phyloP scores from a whole-genome alignment of 192 early-diverging fungal species.

The Mycoemilia scoparia region DNA sequence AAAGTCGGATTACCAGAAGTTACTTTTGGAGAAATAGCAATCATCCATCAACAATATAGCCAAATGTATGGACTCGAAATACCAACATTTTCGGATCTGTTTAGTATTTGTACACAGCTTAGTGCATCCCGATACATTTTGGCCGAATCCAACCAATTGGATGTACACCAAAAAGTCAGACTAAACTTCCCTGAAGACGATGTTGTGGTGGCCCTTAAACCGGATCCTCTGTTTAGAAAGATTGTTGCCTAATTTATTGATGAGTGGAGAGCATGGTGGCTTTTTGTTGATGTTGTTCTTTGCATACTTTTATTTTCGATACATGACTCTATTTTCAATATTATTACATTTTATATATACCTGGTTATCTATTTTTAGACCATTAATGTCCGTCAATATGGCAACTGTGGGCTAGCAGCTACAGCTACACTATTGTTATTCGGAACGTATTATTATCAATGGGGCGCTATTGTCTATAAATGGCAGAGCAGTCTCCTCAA shows the following conservation, averaged over 20 bases:
- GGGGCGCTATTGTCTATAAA: too few relatives aligned
- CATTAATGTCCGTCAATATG: too few relatives aligned
- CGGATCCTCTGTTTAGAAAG: slow-evolving; percentile 40
- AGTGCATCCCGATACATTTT: slow-evolving; percentile 41
- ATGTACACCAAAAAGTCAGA: slow-evolving; percentile 45
- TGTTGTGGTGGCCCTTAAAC: slow-evolving; percentile 52
- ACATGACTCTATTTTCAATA: too few relatives aligned
- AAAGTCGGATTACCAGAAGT: slow-evolving; percentile 53
- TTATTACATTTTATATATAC: too few relatives aligned
- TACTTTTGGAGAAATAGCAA: slow-evolving; percentile 50
- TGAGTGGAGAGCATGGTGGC: too few relatives aligned
- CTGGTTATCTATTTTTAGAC: too few relatives aligned
- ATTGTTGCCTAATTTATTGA: slow-evolving; percentile 19
- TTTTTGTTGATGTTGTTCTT: too few relatives aligned
- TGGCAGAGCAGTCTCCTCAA: too few relatives aligned
- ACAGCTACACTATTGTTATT: too few relatives aligned
- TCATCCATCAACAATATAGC: slow-evolving; percentile 48
- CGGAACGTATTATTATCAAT: too few relatives aligned
- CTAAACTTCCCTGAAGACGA: slow-evolving; percentile 62
- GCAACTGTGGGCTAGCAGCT: too few relatives aligned
- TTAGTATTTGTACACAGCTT: slow-evolving; percentile 41
- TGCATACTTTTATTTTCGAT: too few relatives aligned
- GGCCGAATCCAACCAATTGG: slow-evolving; percentile 43
- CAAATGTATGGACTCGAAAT: slow-evolving; percentile 37
- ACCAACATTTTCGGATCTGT: slow-evolving; percentile 39